Conservation (phyloP, 495 filamentous ascomycete genomes). For the Lophiotrema nucula region DNA sequence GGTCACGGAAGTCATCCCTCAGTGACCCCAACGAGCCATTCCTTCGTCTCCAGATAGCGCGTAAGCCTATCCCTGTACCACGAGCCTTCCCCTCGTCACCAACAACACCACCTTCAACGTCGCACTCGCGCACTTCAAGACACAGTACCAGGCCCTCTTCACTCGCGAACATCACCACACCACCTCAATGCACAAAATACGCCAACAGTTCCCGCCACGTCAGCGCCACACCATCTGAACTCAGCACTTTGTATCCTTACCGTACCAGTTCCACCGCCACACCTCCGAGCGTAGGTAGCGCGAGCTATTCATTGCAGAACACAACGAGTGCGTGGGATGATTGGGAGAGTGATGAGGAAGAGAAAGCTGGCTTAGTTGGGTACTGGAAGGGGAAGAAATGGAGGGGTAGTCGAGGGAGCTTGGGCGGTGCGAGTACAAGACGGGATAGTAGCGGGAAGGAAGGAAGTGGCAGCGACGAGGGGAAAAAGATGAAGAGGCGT, state of each 20-base stretch:
- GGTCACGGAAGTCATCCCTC: constrained; percentile 5
- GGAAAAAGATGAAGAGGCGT: constrained; percentile 9
- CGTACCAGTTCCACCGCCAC: constrained; percentile 2
- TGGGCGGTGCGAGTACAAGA: background rate
- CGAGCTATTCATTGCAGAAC: constrained; percentile 26
- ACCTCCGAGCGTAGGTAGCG: background rate
- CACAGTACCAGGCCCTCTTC: constrained; percentile 2
- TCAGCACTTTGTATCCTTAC: constrained; percentile 17
- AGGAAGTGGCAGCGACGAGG: background rate
- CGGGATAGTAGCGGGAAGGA: background rate
- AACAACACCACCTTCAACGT: constrained; percentile 9
- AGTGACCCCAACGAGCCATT: constrained; percentile 23
- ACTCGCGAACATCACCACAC: constrained; percentile 21
- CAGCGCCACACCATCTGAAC: constrained; percentile 21
- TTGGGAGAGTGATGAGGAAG: constrained; percentile 29
- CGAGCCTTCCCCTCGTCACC: background rate
- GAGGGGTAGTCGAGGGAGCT: constrained; percentile 24
- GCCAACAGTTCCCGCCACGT: constrained; percentile 1
- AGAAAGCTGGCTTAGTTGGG: constrained; percentile 25
- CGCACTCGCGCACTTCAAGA: constrained; percentile 1
- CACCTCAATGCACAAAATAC: background rate
- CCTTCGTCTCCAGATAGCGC: constrained; percentile 21
- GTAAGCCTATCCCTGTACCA: constrained; percentile 9
- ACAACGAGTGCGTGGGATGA: constrained; percentile 33
- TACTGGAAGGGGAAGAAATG: constrained; percentile 24